phyloP scores from a whole-genome alignment of 805 yeast species.

The Pichia kluyveri region DNA sequence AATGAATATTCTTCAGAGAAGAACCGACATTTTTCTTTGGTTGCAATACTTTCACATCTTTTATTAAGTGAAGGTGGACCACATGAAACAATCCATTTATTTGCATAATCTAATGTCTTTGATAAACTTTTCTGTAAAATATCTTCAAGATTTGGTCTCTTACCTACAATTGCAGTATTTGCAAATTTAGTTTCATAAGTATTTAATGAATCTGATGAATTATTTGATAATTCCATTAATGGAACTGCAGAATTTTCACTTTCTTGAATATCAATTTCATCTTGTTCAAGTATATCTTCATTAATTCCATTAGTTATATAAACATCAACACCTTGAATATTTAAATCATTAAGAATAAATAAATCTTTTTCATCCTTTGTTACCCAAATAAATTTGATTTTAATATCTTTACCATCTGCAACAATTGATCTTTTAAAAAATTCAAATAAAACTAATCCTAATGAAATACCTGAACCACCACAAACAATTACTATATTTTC shows the following conservation, averaged over 20 bases:
- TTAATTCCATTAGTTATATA: constrained; percentile 27
- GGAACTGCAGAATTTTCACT: constrained; percentile 18
- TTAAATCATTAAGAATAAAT: constrained; percentile 34
- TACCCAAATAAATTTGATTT: constrained; percentile 45
- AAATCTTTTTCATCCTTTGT: constrained; percentile 37
- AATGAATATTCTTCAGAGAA: constrained; percentile 37
- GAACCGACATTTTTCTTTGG: constrained; percentile 26
- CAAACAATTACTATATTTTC: constrained; percentile 45
- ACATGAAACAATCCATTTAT: constrained; percentile 49
- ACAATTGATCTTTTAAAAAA: constrained; percentile 25
- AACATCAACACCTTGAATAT: constrained; percentile 28
- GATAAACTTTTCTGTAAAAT: constrained; percentile 23
- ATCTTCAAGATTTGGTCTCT: constrained; percentile 35
- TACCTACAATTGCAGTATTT: constrained; percentile 20
- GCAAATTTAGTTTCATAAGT: constrained; percentile 3
- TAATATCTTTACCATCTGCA: constrained; percentile 20
- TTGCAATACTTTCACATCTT: constrained; percentile 33
- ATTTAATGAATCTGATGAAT: constrained; percentile 4
- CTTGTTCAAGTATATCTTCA: neutral
- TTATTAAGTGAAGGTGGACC: constrained; percentile 42
- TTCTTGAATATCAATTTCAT: neutral
- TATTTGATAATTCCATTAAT: constrained; percentile 8
- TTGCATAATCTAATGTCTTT: constrained; percentile 26
- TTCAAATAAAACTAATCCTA: constrained; percentile 45
- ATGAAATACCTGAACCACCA: constrained; percentile 71